Base-by-base conservation (phyloP, 2,329 filamentous ascomycete species). In the Verticillium longisporum region DNA sequence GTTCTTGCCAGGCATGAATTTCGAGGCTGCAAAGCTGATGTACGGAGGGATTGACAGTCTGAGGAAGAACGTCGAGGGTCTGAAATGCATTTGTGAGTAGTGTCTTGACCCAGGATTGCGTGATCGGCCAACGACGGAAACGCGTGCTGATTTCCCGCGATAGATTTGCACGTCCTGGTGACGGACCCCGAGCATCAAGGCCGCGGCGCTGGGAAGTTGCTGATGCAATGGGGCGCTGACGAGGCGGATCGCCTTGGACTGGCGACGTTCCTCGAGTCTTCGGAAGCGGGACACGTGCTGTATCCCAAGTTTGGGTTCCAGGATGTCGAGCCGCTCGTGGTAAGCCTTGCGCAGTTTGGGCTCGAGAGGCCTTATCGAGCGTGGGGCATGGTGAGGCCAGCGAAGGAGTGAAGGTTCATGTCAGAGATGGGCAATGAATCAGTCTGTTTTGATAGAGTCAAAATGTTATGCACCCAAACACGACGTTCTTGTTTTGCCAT, bases 131-230 rank as follows among this genome's bases (percentile, higher is more conserved):
- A 26, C 26, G 26, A 26, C 26, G 26, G 26, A 26, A 4, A 26
- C 26, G 26, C 26, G 11, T 10, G 26, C 33, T 60, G 61, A 60
- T 57, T 21, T 1, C n/a, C 7, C 50, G 31, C 13, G 3, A 18
- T 18, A 76, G 75, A 76, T 59, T 64, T 78, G 2, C 73, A 74
- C 56, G 67, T 74, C 1, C 67, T 78, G 37, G 72, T 76, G 53
- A 77, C 75, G 2, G 68, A 74, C 55, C 70, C 74, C 1, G 69
- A 70, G 14, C 72, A 75, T 60, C 74, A 76, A 56, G 68, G 69
- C 55, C 71, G 71, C 6, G 75, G 75, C 5, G 71, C 72, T 14
- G 75, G 67, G 2, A 66, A 67, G 21, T 63, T 75, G 65, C 64
- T 77, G 61, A 60, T 78, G 55, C 61, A 68, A 34, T 74, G 71